A percentile compares a stretch with the other conserved stretches of the same genome.
These are phyloP conservation scores for Graphium sp. DNA, from an alignment of 2,329 filamentous ascomycete species.

Conservation along the genomic window DNA sequence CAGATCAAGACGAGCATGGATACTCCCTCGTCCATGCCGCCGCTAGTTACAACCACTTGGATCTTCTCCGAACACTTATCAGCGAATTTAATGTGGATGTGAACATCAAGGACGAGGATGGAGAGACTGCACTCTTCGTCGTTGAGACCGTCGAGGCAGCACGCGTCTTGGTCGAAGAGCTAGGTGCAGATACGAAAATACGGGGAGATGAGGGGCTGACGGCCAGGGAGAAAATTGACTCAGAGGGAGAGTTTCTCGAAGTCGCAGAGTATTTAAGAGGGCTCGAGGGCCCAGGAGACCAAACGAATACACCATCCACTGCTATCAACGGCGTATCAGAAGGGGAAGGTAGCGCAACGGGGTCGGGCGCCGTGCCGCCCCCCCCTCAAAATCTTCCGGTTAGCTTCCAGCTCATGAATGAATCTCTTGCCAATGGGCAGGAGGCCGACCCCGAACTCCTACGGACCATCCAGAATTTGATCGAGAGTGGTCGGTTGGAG, in stretches of 20 bases:
- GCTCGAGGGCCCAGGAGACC: conserved; percentile 15
- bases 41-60: conserved; percentile 76
- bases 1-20: conserved; percentile 72
- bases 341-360: no score
- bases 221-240: conserved; percentile 63
- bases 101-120: conserved; percentile 76
- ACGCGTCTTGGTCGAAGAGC: conserved; percentile 63
- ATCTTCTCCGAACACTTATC: conserved; percentile 61
- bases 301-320: no score
- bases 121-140: conserved; percentile 90
- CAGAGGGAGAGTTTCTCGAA: conserved; percentile 61
- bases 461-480: conserved; percentile 75
- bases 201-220: conserved; percentile 62
- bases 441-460: conserved; percentile 71
- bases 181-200: conserved; percentile 50
- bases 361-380: no score
- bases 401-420: no score
- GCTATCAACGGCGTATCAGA: no score
- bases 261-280: conserved; percentile 53
- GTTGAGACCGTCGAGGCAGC: conserved; percentile 69
- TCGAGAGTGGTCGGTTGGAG: conserved; percentile 68
- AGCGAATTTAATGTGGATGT: conserved; percentile 62
- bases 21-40: conserved; percentile 92
- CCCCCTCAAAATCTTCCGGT: no score
- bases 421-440: no score